Evolutionary conservation across 2,329 filamentous ascomycete genomes (phyloP).

Genomic region (Cladobotryum protrusum): DNA sequence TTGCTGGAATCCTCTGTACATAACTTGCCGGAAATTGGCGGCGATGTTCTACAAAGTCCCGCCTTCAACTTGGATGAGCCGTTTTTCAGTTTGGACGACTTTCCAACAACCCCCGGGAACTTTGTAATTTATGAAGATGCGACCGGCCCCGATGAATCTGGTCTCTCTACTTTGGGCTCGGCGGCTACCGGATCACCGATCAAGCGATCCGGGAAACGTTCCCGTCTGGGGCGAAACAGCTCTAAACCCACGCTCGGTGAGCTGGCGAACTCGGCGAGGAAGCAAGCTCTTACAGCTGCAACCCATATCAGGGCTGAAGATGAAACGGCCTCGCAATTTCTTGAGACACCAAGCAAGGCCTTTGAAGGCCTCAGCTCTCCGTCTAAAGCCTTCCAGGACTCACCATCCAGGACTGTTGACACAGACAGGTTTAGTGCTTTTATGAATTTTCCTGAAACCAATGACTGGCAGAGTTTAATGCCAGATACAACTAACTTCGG

Average conservation of each 20-base stretch:
- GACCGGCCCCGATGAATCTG: slow-evolving; percentile 22
- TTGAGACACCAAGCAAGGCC: slow-evolving; percentile 53
- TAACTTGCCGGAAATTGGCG: slow-evolving; percentile 38
- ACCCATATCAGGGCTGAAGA: slow-evolving; percentile 45
- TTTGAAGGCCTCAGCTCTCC: slow-evolving; percentile 51
- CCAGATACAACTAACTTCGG: slow-evolving; percentile 36
- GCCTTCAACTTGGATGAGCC: slow-evolving; percentile 59
- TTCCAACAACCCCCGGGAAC: slow-evolving; percentile 42
- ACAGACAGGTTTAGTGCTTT: slow-evolving; percentile 44
- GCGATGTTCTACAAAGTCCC: slow-evolving; percentile 54
- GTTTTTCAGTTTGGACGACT: slow-evolving; percentile 43
- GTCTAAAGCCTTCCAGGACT: slow-evolving; percentile 41
- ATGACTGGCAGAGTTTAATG: slow-evolving; percentile 32
- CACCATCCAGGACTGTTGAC: slow-evolving; percentile 34
- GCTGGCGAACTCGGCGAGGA: slow-evolving; percentile 47
- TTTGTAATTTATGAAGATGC: slow-evolving; percentile 58
- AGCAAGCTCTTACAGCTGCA: slow-evolving; percentile 45
- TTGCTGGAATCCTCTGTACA: slow-evolving; percentile 72
- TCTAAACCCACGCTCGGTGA: slow-evolving; percentile 58
- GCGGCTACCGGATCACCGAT: slow-evolving; percentile 57
- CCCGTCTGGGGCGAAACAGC: slow-evolving; percentile 56
- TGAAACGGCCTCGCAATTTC: slow-evolving; percentile 31
- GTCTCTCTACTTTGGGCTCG: slow-evolving; percentile 37
- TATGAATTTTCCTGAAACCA: slow-evolving; percentile 30
- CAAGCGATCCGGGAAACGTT: slow-evolving; percentile 56